These are phyloP conservation scores for Naganishia onofrii DNA, from an alignment of 768 basidiomycete genomes.

Conservation along the genomic window DNA sequence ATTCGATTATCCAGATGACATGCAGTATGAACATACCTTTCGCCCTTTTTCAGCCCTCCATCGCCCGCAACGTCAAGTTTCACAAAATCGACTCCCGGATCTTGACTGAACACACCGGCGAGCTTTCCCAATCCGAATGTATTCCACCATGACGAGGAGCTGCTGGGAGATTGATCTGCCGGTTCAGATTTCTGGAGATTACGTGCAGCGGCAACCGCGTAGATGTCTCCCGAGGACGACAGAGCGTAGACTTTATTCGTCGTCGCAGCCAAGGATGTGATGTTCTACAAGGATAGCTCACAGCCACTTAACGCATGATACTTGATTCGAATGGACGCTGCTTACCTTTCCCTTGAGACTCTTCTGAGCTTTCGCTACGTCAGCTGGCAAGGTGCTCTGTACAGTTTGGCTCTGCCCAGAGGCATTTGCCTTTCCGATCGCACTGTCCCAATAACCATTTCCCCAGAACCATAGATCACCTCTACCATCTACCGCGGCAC, in stretches of 20 bases:
- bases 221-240: slow-evolving; percentile 69
- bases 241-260: slow-evolving; percentile 66
- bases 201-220: slow-evolving; percentile 62
- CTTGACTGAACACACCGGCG: slow-evolving; percentile 57
- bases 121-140: slow-evolving; percentile 55
- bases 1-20: not conserved
- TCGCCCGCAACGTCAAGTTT: slow-evolving; percentile 60
- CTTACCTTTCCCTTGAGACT: slow-evolving; percentile 48
- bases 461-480: slow-evolving; percentile 53
- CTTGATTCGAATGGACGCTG: too few species aligned
- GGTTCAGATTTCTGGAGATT: slow-evolving; percentile 55
- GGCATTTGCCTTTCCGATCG: slow-evolving; percentile 29
- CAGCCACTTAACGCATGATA: not conserved
- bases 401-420: not conserved
- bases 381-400: not conserved
- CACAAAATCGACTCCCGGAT: slow-evolving; percentile 57
- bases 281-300: slow-evolving; percentile 58
- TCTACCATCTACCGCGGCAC: slow-evolving; percentile 47
- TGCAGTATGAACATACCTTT: slow-evolving; percentile 58
- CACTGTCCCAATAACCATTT: slow-evolving; percentile 38
- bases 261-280: slow-evolving; percentile 58
- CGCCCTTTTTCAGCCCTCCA: slow-evolving; percentile 62
- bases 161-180: too few species aligned
- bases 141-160: slow-evolving; percentile 60
- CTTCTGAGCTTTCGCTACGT: slow-evolving; percentile 32